Conservation (phyloP, 345 rosid species). For the Eucalyptus paniculata region DNA sequence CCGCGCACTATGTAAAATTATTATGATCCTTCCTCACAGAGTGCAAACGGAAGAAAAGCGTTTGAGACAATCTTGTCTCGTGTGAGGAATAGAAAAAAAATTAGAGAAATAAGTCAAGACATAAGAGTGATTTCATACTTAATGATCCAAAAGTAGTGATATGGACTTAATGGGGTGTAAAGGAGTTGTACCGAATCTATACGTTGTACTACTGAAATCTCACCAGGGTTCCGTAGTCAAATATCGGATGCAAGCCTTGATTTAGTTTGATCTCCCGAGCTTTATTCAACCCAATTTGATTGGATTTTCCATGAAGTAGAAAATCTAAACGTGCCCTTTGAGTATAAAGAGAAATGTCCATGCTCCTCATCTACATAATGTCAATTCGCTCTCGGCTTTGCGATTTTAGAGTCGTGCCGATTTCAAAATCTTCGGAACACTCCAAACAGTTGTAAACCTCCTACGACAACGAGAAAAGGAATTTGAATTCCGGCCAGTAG, state of each 20-base stretch:
- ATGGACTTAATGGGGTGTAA: neutral
- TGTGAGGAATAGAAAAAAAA: neutral
- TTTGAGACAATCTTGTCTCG: neutral
- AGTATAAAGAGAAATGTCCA: neutral
- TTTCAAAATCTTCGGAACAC: neutral
- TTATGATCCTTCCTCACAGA: neutral
- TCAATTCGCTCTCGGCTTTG: neutral
- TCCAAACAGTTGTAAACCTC: neutral
- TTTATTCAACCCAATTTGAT: neutral
- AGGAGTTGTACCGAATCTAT: neutral
- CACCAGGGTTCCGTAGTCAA: neutral
- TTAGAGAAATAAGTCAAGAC: neutral
- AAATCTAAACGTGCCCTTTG: neutral
- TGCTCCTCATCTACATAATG: neutral
- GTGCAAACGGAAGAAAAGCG: neutral
- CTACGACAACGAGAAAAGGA: neutral
- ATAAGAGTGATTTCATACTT: neutral
- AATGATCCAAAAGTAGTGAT: neutral
- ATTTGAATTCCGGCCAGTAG: neutral
- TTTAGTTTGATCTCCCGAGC: neutral
- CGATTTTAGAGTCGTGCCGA: neutral
- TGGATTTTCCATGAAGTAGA: neutral
- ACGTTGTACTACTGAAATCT: neutral
- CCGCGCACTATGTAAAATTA: neutral
- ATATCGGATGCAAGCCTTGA: neutral